Conservation (phyloP, 768 basidiomycete species). For the Macrolepiota dolichaula region DNA sequence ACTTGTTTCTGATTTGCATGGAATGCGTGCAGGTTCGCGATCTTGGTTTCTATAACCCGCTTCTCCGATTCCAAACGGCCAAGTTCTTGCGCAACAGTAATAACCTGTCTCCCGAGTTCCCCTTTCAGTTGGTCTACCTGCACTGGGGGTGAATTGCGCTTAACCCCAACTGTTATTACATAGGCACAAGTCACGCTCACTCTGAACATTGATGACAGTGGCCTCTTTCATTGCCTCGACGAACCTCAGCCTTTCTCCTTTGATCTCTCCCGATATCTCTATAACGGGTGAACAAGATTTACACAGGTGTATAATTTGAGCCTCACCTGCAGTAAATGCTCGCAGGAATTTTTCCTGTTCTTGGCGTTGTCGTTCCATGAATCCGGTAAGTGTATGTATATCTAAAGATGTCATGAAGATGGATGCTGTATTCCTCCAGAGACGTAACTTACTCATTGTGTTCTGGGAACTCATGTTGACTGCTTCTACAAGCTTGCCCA, state of each 20-base stretch:
- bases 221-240: constrained; percentile 96
- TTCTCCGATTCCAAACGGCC: constrained; percentile 62
- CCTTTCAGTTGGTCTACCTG: constrained; percentile 90
- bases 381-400: constrained; percentile 51
- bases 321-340: constrained; percentile 56
- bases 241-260: constrained; percentile 48
- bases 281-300: too few relatives aligned
- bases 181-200: constrained; percentile 31
- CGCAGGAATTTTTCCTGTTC: constrained; percentile 69
- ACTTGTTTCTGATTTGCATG: constrained; percentile 64
- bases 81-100: constrained; percentile 72
- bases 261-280: too few relatives aligned
- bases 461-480: constrained; percentile 23
- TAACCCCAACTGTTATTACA: neutral
- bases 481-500: constrained; percentile 25
- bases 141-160: constrained; percentile 34
- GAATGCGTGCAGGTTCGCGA: constrained; percentile 70
- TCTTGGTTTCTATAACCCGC: constrained; percentile 64
- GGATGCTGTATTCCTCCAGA: neutral
- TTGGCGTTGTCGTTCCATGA: constrained; percentile 67
- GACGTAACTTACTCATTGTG: constrained; percentile 16
- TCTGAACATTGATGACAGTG: constrained; percentile 81
- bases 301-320: neutral
- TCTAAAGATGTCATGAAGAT: constrained; percentile 29
- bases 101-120: constrained; percentile 71